These are phyloP conservation scores for Ceratobasidium sp. DNA, from an alignment of 1,284 basidiomycete genomes.

Conservation along the genomic window DNA sequence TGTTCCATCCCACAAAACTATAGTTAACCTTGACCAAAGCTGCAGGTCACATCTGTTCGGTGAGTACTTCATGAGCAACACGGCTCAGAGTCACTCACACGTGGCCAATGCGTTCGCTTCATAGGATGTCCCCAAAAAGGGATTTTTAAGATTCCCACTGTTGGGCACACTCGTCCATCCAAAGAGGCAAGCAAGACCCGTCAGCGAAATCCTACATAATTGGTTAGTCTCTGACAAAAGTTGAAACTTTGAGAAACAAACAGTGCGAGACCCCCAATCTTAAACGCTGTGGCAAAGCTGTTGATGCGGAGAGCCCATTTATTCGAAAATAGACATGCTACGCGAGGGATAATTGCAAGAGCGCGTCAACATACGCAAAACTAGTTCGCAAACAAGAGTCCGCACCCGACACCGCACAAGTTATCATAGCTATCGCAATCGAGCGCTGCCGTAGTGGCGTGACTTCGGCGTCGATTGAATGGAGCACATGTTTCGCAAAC, in stretches of 20 bases:
- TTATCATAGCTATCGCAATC: constrained; percentile 52
- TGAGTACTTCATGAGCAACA: constrained; percentile 14
- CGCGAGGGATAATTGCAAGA: neutral
- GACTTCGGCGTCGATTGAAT: constrained; percentile 51
- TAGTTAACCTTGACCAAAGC: constrained; percentile 71
- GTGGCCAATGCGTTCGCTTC: constrained; percentile 61
- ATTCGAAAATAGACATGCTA: constrained; percentile 52
- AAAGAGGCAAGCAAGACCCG: constrained; percentile 66
- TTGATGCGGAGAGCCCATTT: constrained; percentile 55
- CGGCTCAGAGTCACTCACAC: neutral
- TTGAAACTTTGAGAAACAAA: neutral
- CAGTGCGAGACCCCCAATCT: constrained; percentile 54
- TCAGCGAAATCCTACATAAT: constrained; percentile 42
- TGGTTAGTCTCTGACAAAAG: neutral
- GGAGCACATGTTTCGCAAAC: constrained; percentile 55
- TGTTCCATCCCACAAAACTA: constrained; percentile 69
- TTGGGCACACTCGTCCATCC: constrained; percentile 62
- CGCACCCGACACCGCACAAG: constrained; percentile 52
- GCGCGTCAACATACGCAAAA: neutral
- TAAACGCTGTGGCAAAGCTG: constrained; percentile 54
- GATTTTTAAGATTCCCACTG: constrained; percentile 64
- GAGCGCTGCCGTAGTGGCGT: constrained; percentile 52
- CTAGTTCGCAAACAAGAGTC: neutral
- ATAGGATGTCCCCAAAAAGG: constrained; percentile 65
- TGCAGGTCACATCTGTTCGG: constrained; percentile 64